Evolutionary conservation across 202 grass and related monocot species (phyloP).

Genomic region (Setaria viridis): DNA sequence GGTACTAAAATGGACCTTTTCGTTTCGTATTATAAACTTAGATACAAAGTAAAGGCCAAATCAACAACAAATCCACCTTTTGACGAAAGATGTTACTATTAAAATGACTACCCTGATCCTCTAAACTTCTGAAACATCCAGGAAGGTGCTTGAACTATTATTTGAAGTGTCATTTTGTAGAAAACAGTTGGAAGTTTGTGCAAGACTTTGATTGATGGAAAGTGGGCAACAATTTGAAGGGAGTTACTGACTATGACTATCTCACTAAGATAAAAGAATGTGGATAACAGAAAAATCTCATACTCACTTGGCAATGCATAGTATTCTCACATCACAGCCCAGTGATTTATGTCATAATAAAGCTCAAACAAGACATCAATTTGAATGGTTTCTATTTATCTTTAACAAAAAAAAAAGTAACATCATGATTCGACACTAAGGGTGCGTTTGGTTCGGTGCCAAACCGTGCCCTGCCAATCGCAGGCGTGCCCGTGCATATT

Average conservation of each 20-base stretch:
- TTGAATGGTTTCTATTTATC: too few relatives aligned
- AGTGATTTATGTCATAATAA: neutral
- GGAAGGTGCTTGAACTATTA: neutral
- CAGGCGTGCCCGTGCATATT: too few relatives aligned
- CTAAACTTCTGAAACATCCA: neutral
- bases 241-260: neutral
- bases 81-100: neutral
- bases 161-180: neutral
- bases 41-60: neutral
- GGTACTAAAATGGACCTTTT: too few relatives aligned
- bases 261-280: neutral
- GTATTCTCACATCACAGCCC: neutral
- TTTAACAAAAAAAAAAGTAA: too few relatives aligned
- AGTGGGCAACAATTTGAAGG: neutral
- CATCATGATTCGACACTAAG: too few relatives aligned
- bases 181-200: neutral
- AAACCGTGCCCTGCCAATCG: too few relatives aligned
- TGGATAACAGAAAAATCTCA: neutral
- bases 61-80: neutral
- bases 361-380: too few relatives aligned
- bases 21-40: neutral
- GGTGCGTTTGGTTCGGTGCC: too few relatives aligned
- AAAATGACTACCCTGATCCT: neutral
- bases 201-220: neutral
- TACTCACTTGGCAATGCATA: neutral